phyloP scores from a whole-genome alignment of 805 yeast species.

The Saturnispora quitensis region DNA sequence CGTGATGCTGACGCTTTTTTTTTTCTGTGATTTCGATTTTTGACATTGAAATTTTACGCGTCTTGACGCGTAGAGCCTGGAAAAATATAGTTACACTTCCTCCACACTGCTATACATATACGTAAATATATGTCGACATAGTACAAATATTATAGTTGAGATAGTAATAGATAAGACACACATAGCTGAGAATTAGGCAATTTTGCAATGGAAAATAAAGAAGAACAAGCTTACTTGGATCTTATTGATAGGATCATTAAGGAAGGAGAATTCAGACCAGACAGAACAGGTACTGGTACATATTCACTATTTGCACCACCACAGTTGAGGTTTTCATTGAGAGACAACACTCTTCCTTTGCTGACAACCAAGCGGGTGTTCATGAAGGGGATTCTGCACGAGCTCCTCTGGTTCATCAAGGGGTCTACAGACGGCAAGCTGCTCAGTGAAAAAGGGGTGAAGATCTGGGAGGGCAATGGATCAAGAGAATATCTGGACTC shows the following conservation, averaged over 20 bases:
- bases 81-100: no score
- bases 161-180: no score
- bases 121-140: no score
- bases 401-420: constrained; percentile 83
- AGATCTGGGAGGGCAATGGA: constrained; percentile 98
- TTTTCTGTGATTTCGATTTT: no score
- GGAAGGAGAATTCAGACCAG: constrained; percentile 87
- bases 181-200: no score
- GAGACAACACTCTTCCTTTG: constrained; percentile 70
- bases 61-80: neutral
- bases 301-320: constrained; percentile 90
- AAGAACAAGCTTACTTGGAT: constrained; percentile 82
- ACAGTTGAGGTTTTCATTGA: constrained; percentile 73
- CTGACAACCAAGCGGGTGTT: constrained; percentile 91
- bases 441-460: constrained; percentile 77
- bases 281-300: constrained; percentile 97
- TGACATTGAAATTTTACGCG: neutral
- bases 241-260: constrained; percentile 67
- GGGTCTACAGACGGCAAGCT: constrained; percentile 86
- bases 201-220: constrained; percentile 25
- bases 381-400: constrained; percentile 80
- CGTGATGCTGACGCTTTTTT: neutral
- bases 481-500: constrained; percentile 83
- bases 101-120: no score
- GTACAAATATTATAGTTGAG: no score